Percentiles rank a stretch among this genome's conserved stretches.
These are phyloP conservation scores for Nemania sp. DNA, from an alignment of 2,329 filamentous ascomycete species.

Conservation along the genomic window DNA sequence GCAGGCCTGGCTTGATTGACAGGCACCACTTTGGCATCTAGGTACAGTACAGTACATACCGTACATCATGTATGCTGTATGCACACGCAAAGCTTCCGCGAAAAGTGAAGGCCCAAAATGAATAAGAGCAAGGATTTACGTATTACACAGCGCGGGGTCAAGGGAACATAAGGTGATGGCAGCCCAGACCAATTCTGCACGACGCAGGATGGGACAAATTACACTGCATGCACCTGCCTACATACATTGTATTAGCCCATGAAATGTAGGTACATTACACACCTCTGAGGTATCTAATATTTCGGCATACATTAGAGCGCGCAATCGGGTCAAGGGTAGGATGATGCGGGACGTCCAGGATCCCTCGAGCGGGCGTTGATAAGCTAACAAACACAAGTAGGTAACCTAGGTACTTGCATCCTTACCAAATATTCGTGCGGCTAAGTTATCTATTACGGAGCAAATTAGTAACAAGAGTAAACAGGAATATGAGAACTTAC, in stretches of 20 bases:
- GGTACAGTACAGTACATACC: neutral
- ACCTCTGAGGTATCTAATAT: slow-evolving; percentile 4
- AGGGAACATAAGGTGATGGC: slow-evolving; percentile 5
- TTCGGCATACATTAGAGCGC: slow-evolving; percentile 8
- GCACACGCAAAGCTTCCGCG: neutral
- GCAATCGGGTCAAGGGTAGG: slow-evolving; percentile 19
- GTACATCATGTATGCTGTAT: neutral
- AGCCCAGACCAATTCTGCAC: slow-evolving; percentile 1
- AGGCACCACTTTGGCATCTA: neutral
- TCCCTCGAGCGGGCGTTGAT: slow-evolving; percentile 18
- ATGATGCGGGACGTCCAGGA: slow-evolving; percentile 17
- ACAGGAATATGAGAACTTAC: no score
- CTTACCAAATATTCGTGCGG: no score
- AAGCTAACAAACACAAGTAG: slow-evolving; percentile 1
- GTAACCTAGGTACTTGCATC: no score
- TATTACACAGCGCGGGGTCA: slow-evolving; percentile 10
- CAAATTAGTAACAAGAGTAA: no score
- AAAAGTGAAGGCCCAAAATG: neutral
- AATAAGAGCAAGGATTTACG: neutral
- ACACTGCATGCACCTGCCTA: neutral
- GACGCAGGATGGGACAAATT: no score
- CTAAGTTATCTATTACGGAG: no score
- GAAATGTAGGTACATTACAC: neutral
- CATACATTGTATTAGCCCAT: neutral
- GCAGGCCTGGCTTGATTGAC: slow-evolving; percentile 1